Conservation (phyloP, 805 yeast genomes). For the Myxozyma mucilagina region DNA sequence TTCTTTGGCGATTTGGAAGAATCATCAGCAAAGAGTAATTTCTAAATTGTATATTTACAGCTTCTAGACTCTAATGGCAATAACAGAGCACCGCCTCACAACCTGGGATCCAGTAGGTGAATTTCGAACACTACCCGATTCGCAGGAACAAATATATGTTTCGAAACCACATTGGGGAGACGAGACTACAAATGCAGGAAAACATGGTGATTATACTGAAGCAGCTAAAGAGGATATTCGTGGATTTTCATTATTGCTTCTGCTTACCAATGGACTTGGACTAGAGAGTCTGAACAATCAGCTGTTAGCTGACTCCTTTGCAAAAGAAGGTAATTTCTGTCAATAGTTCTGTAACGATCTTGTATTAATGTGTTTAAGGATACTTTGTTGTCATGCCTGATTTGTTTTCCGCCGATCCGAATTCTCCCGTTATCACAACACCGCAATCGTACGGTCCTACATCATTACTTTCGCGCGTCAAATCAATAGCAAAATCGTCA, state of each 20-base stretch:
- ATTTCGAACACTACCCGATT: conserved; percentile 20
- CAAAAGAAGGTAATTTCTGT: conserved; percentile 24
- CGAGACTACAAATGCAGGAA: not conserved
- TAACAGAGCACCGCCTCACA: conserved; percentile 1
- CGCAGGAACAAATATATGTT: conserved; percentile 24
- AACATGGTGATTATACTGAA: not conserved
- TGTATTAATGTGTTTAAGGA: conserved; percentile 10
- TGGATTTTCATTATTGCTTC: conserved; percentile 24
- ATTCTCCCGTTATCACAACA: conserved; percentile 21
- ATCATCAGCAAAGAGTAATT: not conserved
- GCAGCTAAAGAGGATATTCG: conserved; percentile 11
- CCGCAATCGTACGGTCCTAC: conserved; percentile 3
- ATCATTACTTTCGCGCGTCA: conserved; percentile 28
- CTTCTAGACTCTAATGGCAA: not conserved
- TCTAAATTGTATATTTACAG: not conserved
- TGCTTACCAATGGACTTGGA: conserved; percentile 41
- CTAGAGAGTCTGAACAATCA: conserved; percentile 37
- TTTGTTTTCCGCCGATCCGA: conserved; percentile 38
- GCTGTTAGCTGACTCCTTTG: conserved; percentile 38
- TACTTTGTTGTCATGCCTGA: conserved; percentile 40
- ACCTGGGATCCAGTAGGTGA: conserved; percentile 24
- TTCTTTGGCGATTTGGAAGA: conserved; percentile 10
- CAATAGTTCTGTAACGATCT: not conserved
- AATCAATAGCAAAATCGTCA: conserved; percentile 34
- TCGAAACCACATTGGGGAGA: conserved; percentile 24